phyloP scores from a whole-genome alignment of 352 stramenopile species.

The Globisporangium barbulae region DNA sequence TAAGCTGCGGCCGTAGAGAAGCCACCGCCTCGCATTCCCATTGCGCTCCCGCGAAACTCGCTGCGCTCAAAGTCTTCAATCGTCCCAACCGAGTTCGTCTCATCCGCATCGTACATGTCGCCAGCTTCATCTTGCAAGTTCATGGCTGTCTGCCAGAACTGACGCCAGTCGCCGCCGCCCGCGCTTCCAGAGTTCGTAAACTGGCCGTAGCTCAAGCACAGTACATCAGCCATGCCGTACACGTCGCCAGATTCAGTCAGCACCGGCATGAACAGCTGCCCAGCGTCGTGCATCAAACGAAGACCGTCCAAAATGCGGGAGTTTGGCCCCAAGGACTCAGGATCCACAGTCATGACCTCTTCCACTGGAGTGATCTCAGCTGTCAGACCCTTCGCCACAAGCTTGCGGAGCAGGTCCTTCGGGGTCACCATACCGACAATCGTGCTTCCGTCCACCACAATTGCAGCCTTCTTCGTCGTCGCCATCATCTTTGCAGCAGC shows the following conservation, averaged over 20 bases:
- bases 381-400: constrained; percentile 78
- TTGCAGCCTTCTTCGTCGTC: constrained; percentile 78
- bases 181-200: constrained; percentile 77
- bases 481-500: constrained; percentile 84
- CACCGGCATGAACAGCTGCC: constrained; percentile 85
- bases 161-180: constrained; percentile 77
- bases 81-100: constrained; percentile 77
- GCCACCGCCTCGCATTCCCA: constrained; percentile 27
- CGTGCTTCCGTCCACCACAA: constrained; percentile 69
- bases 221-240: constrained; percentile 83
- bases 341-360: constrained; percentile 85
- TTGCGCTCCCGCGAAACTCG: constrained; percentile 52
- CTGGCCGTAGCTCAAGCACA: constrained; percentile 86
- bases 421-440: constrained; percentile 84
- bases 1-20: constrained; percentile 68
- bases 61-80: constrained; percentile 89
- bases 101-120: constrained; percentile 72
- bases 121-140: constrained; percentile 83
- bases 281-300: constrained; percentile 81
- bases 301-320: constrained; percentile 83
- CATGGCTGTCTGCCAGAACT: constrained; percentile 88
- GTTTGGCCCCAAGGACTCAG: constrained; percentile 66
- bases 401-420: constrained; percentile 83
- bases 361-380: constrained; percentile 74
- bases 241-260: constrained; percentile 74